A percentile compares a stretch with the other conserved stretches of the same genome.
Evolutionary conservation across 371 early-diverging fungal genomes (phyloP).

Genomic region (Basidiobolus meristosporus): DNA sequence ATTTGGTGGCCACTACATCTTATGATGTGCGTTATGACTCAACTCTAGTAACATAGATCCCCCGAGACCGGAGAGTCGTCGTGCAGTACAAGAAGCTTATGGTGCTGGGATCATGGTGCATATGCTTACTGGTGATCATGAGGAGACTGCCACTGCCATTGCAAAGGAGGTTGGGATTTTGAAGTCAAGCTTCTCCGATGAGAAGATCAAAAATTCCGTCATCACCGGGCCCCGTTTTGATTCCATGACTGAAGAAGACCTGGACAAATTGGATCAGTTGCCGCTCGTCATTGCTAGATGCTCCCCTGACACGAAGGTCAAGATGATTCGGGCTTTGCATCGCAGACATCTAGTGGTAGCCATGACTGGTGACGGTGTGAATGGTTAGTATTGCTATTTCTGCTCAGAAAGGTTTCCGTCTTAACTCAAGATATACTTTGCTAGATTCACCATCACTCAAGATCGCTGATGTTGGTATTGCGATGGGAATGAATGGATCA

Average conservation of each 20-base stretch:
- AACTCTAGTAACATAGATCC: slow-evolving; percentile 31
- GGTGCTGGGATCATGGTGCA: slow-evolving; percentile 82
- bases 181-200: slow-evolving; percentile 17
- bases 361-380: slow-evolving; percentile 87
- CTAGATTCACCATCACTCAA: slow-evolving; percentile 86
- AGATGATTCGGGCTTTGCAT: slow-evolving; percentile 88
- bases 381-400: slow-evolving; percentile 7
- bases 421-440: slow-evolving; percentile 52
- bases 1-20: too few relatives aligned
- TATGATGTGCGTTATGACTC: too few relatives aligned
- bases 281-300: slow-evolving; percentile 88
- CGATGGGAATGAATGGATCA: slow-evolving; percentile 80
- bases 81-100: slow-evolving; percentile 69
- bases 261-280: slow-evolving; percentile 57
- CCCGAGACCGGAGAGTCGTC: slow-evolving; percentile 56
- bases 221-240: slow-evolving; percentile 36
- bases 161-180: slow-evolving; percentile 81
- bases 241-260: slow-evolving; percentile 49
- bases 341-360: slow-evolving; percentile 39
- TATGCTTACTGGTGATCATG: slow-evolving; percentile 93
- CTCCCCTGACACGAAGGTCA: slow-evolving; percentile 87
- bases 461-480: slow-evolving; percentile 79
- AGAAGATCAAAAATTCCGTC: neutral
- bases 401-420: neutral
- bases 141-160: slow-evolving; percentile 83